Base-by-base conservation (phyloP, 1,139 yeast genomes). In the Pneumocystis murina region DNA sequence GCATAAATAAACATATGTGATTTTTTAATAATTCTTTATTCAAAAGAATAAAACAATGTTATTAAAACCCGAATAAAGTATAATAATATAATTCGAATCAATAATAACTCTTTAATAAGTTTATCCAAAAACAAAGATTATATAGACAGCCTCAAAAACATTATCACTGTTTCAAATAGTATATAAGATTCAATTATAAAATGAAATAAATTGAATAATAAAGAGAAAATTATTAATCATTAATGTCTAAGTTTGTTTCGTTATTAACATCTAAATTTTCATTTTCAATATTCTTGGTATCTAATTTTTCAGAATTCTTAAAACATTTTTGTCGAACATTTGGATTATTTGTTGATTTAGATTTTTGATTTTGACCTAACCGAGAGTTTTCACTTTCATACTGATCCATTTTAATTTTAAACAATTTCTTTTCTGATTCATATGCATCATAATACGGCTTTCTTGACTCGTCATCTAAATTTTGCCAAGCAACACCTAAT, bases 401-500 rank as follows among this genome's bases (percentile, higher is more conserved):
- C 39, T 79, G 82, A 60, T 78, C 82, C 86, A 88, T 84, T 71
- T 89, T 95, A 62, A 78, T 80, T 64, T 83, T 83, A 71, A 87
- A 89, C 70, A 95, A 82, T 64, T 80, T 80, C 71, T 86, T 84
- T 69, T 89, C 97, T 65, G 85, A 88, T 71, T 85, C 94, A 71
- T 86, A 90, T 64, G 86, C 74, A 66, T 85, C 85, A 70, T 84
- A 84, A 73, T 83, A 91, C 10, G 94, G 94, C 70, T 82, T 84
- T 65, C 88, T 81, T 33, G 82, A 86, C 59, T 82, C 87, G 59
- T 85, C 87, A 66, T 79, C 82, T 69, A 91, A 78, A 65, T 78
- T 79, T 70, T 87, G 88, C 97, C 97, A 91, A 2, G 85, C 84
- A 68, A 88, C 96, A 0, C 95, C 85, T 78, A 91, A 78, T 24